Evolutionary conservation across 495 filamentous ascomycete genomes (phyloP).

Genomic region (Penicillium canescens): DNA sequence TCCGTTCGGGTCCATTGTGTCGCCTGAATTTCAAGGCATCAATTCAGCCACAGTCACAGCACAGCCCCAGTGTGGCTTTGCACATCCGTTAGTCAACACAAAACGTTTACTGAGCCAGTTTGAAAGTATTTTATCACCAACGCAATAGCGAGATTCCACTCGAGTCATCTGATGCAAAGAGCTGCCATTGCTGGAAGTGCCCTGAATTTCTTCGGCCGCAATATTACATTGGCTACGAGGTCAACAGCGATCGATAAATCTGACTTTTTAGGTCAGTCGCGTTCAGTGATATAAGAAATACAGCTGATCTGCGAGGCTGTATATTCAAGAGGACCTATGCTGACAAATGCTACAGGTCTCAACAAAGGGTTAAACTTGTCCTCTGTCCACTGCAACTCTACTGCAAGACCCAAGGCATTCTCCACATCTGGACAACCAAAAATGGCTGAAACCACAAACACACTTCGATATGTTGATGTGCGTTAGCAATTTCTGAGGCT

Average conservation of each 20-base stretch:
- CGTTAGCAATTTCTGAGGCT: conserved; percentile 6
- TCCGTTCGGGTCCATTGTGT: conserved; percentile 1
- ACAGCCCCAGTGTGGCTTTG: conserved; percentile 19
- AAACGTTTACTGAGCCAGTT: conserved; percentile 4
- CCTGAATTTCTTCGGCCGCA: conserved; percentile 17
- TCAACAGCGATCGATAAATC: conserved; percentile 4
- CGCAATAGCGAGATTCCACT: not conserved
- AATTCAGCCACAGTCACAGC: conserved; percentile 1
- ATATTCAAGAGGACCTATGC: not conserved
- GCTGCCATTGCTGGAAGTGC: conserved; percentile 8
- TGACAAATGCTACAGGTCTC: not conserved
- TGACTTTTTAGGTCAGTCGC: not conserved
- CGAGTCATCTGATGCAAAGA: conserved; percentile 22
- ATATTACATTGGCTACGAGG: conserved; percentile 13
- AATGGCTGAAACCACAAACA: conserved; percentile 35
- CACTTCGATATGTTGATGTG: conserved; percentile 49
- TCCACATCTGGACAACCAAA: conserved; percentile 11
- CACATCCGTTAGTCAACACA: conserved; percentile 22
- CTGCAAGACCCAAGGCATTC: not conserved
- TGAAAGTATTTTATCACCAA: not conserved
- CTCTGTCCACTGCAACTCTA: not conserved
- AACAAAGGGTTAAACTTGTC: not conserved
- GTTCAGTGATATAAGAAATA: not conserved
- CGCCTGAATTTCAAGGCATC: not conserved
- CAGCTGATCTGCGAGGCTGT: conserved; percentile 1